Evolutionary conservation across 169 alveolate species (phyloP).

Genomic region (Plasmodium adleri): DNA sequence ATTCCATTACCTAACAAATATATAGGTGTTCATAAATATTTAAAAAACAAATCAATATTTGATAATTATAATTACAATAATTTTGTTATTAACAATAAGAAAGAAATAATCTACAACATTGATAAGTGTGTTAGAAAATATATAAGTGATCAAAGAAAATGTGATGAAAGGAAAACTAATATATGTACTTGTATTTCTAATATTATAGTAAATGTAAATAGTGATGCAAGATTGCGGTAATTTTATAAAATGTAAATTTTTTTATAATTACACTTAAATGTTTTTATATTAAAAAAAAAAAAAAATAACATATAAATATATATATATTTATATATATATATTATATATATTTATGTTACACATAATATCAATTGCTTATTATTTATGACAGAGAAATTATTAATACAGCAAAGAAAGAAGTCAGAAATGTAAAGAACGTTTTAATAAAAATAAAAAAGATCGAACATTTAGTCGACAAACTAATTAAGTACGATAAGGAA

Average conservation of each 20-base stretch:
- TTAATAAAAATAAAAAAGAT: conserved; percentile 44
- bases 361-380: too few species aligned
- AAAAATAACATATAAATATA: neutral
- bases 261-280: too few species aligned
- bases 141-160: conserved; percentile 21
- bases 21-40: conserved; percentile 22
- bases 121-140: conserved; percentile 24
- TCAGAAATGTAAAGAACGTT: conserved; percentile 28
- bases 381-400: conserved; percentile 27
- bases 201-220: conserved; percentile 46
- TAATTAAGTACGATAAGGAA: conserved; percentile 47
- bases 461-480: conserved; percentile 49
- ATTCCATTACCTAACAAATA: conserved; percentile 43
- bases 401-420: conserved; percentile 57
- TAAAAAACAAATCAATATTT: conserved; percentile 35
- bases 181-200: conserved; percentile 50
- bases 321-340: neutral
- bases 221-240: conserved; percentile 69
- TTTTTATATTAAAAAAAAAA: neutral
- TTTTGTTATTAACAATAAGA: neutral
- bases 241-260: neutral
- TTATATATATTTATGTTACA: neutral
- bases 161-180: conserved; percentile 8
- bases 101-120: conserved; percentile 7
- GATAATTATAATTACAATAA: conserved; percentile 9